A percentile compares a stretch with the other conserved stretches of the same genome.
phyloP scores from a whole-genome alignment of 805 yeast genomes.

The Metschnikowia anglica region DNA sequence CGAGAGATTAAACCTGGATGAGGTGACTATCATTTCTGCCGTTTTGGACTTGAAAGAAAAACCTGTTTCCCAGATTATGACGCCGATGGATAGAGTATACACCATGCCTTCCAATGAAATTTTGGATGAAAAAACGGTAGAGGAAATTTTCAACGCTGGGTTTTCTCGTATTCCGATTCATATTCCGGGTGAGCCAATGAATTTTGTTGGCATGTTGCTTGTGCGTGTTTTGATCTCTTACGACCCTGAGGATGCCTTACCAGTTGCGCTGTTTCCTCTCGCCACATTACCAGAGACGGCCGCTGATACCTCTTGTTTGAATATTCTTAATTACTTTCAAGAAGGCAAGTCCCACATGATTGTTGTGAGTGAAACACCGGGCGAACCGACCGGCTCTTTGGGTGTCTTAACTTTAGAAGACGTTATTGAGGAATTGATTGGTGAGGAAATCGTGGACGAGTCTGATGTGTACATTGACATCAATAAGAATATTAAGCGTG shows the following conservation, averaged over 20 bases:
- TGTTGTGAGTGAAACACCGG: constrained; percentile 83
- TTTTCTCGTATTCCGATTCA: constrained; percentile 94
- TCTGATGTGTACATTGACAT: constrained; percentile 91
- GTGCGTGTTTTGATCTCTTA: constrained; percentile 91
- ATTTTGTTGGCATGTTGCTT: constrained; percentile 91
- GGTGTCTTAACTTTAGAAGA: constrained; percentile 95
- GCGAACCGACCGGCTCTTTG: constrained; percentile 75
- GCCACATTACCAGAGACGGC: constrained; percentile 96
- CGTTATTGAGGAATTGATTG: constrained; percentile 96
- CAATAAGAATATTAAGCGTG: constrained; percentile 78
- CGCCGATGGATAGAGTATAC: constrained; percentile 87
- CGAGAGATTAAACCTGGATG: constrained; percentile 89
- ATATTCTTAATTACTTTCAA: constrained; percentile 92
- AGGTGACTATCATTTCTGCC: constrained; percentile 92
- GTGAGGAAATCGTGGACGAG: constrained; percentile 97
- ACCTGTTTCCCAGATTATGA: constrained; percentile 83
- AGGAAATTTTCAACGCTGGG: constrained; percentile 89
- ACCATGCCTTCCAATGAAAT: constrained; percentile 82
- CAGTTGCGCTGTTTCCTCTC: constrained; percentile 89
- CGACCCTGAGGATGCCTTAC: constrained; percentile 94
- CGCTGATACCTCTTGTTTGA: constrained; percentile 87
- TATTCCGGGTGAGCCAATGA: constrained; percentile 81
- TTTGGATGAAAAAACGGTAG: constrained; percentile 80
- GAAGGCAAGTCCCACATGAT: constrained; percentile 99
- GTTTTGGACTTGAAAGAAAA: constrained; percentile 93